phyloP scores from a whole-genome alignment of 73 alveolate species.

The Tetrahymena borealis region DNA sequence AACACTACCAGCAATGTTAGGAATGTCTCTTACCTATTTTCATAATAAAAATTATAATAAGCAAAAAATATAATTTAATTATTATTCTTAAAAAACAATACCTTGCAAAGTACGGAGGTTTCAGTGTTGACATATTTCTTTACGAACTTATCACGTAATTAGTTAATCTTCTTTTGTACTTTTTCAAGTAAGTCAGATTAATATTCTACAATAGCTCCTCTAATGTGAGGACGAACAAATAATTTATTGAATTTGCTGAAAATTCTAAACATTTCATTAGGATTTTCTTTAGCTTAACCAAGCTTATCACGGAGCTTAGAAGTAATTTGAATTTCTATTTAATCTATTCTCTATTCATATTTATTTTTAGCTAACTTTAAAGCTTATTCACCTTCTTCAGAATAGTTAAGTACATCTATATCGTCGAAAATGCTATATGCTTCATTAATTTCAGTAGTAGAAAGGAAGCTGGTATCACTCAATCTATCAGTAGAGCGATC shows the following conservation, averaged over 20 bases:
- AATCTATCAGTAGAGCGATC: conserved; percentile 11
- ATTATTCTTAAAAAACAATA: neutral
- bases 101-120: conserved; percentile 35
- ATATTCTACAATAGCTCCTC: conserved; percentile 91
- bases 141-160: conserved; percentile 57
- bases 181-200: conserved; percentile 68
- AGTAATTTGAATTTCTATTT: conserved; percentile 78
- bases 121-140: conserved; percentile 60
- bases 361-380: conserved; percentile 74
- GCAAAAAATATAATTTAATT: conserved; percentile 12
- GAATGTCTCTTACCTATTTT: conserved; percentile 30
- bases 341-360: conserved; percentile 73
- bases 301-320: conserved; percentile 77
- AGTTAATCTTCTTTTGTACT: conserved; percentile 63
- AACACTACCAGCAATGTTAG: conserved; percentile 32
- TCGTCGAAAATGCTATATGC: conserved; percentile 74
- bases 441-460: conserved; percentile 47
- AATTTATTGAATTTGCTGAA: conserved; percentile 82
- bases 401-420: conserved; percentile 73
- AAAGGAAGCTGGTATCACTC: conserved; percentile 49
- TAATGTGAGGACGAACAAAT: conserved; percentile 78
- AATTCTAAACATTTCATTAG: conserved; percentile 88
- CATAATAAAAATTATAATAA: neutral
- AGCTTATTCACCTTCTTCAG: conserved; percentile 74
- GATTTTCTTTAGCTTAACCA: conserved; percentile 67